Conservation (phyloP, 2,329 filamentous ascomycete genomes). For the Mycocentrospora acerina region DNA sequence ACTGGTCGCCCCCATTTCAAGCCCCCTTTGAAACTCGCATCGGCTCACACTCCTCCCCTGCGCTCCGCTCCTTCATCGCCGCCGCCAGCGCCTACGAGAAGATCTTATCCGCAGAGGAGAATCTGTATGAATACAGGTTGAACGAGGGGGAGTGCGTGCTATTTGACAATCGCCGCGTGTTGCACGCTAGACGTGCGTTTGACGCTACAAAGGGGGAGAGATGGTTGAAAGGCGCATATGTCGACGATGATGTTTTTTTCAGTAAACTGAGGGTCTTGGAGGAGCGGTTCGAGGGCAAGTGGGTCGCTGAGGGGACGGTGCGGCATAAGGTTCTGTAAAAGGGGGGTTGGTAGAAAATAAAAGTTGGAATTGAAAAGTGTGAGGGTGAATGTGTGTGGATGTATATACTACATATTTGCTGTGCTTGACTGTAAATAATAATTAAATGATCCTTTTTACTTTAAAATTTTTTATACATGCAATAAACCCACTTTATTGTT, state of each 20-base stretch:
- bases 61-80: conserved; percentile 32
- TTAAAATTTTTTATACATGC: no score
- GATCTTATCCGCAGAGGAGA: conserved; percentile 58
- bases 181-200: conserved; percentile 81
- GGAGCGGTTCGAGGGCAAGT: conserved; percentile 36
- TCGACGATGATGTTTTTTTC: conserved; percentile 65
- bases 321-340: no score
- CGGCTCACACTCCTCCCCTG: conserved; percentile 27
- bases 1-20: conserved; percentile 84
- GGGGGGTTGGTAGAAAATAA: no score
- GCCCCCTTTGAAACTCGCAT: conserved; percentile 50
- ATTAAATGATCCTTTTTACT: no score
- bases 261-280: conserved; percentile 50
- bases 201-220: conserved; percentile 66
- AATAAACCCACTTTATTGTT: no score
- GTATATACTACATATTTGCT: no score
- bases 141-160: conserved; percentile 83
- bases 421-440: no score
- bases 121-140: conserved; percentile 71
- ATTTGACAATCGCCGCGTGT: conserved; percentile 85
- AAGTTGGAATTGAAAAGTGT: no score
- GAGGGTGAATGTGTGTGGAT: no score
- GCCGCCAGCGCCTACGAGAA: conserved; percentile 59
- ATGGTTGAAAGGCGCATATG: conserved; percentile 85
- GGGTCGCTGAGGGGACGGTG: conserved; percentile 38